Evolutionary conservation across 352 stramenopile genomes (phyloP), one percentile per base, ranked within the genome.

Genomic region (Globisporangium nagaii): DNA sequence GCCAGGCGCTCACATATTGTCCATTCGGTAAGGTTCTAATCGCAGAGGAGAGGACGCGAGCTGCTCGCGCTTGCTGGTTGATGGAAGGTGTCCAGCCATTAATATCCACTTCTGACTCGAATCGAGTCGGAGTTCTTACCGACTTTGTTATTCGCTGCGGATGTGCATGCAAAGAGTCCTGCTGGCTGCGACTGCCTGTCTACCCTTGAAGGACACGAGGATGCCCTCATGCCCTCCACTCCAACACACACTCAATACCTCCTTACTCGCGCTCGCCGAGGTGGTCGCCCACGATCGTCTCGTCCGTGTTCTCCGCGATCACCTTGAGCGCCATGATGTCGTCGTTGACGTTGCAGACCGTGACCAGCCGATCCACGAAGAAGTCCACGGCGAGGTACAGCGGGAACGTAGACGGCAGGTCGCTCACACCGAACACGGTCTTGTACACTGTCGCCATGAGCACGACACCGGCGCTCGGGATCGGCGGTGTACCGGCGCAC

Each of bases 281-380:
- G 13, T 83, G 68, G 34, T 85, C 68, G 12, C 72, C 65, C 39
- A 73, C 67, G 34, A 86, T 70, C 19, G 76, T 90, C 58, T 88
- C 75, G 37, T 90, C 75, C 17, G 79, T 88, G 45, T 71, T 88
- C 37, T 88, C 76, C 8, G 79, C 72, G 36, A 90, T 86, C 32
- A 86, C 68, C 56, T 86, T 85, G 39, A 90, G 71, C 30, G 77
- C 79, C 72, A 90, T 86, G 53, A 86, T 71, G 61, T 90, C 82
- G 45, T 88, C 82, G 50, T 88, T 88, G 7, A 93, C 79, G 47
- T 93, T 89, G 65, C 79, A 85, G 40, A 82, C 61, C 0, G 79
- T 82, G n/a, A 62, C 62, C 32, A 93, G 60, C 44, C 82, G 82
- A 27, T 89, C 78, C 10, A 75, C 64, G 24, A 90, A 59, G 47